Percentiles rank a stretch among this genome's conserved stretches.
These are phyloP conservation scores for Mycena kentingensis DNA, from an alignment of 768 basidiomycete species.

Conservation along the genomic window DNA sequence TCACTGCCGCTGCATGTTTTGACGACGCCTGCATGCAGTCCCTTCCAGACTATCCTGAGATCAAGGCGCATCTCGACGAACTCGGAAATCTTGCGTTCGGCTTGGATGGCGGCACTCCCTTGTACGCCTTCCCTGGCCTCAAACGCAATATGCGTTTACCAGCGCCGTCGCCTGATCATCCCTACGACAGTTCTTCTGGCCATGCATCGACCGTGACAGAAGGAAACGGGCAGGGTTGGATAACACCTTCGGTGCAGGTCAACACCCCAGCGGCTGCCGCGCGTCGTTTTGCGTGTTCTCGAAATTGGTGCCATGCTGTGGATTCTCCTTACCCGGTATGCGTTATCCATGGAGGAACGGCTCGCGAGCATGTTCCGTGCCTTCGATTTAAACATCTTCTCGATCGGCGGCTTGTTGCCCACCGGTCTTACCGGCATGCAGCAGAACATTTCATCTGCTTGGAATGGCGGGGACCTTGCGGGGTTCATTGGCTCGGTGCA, in stretches of 20 bases:
- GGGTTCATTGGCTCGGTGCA: constrained; percentile 1
- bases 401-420: not conserved
- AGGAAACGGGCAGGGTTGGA: not conserved
- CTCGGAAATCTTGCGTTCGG: not conserved
- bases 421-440: not conserved
- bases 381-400: not conserved
- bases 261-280: not conserved
- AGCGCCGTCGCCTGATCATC: not conserved
- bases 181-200: not conserved
- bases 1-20: not conserved
- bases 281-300: not conserved
- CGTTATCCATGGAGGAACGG: not conserved
- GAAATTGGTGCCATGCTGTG: not conserved
- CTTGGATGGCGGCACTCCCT: not conserved
- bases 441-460: not conserved
- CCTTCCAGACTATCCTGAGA: not conserved
- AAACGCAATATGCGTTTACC: not conserved
- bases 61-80: not conserved
- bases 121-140: not conserved
- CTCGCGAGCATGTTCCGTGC: not conserved
- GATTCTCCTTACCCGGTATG: not conserved
- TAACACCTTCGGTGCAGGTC: not conserved
- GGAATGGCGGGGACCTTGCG: constrained; percentile 2
- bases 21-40: not conserved
- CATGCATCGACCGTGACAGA: not conserved